Evolutionary conservation across 192 early-diverging fungal genomes (phyloP), one percentile per base, ranked within the genome.

Genomic region (Coemansia sp.): DNA sequence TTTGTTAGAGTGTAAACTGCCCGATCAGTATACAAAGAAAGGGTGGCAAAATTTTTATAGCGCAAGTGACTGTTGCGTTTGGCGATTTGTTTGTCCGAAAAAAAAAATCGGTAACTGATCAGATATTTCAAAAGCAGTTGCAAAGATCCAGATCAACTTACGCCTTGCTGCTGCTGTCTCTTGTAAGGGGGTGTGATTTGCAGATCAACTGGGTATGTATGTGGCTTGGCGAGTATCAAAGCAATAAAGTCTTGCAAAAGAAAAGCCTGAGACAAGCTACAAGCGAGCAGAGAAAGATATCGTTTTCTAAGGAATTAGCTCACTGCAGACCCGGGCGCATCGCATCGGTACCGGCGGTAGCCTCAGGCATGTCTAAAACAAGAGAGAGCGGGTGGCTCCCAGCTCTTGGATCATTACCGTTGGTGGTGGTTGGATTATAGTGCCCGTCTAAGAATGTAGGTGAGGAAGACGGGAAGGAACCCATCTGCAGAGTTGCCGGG

Each of bases 391-490:
- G 14, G 1, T 22, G 6, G n/a, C n/a, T 49, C 47, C 23, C 47
- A 7, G 19, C 46, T 47, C n/a, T 24, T 9, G 46, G 62, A 65
- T 61, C 27, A 62, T 59, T 69, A 60, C 68, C 68, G 53, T 27
- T 52, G 18, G 48, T 19, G 18, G n/a, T 23, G 19, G 48, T 19
- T 52, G 50, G 30, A 22, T 46, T 42, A 58, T 58, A 56, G 64
- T 72, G 71, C 70, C 75, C 75, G 75, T 72, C 75, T 60, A 53
- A 39, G 55, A 59, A 34, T 62, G 20, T 68, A 51, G 49, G 60
- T 60, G 48, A 60, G 32, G 61, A 72, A 62, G 71, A 78, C 75
- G 75, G 75, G 75, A 78, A 78, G 71, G 71, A 78, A 66, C 30
- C 60, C 28, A 52, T 19, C 28, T 20, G 34, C 30, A 35, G 25